A percentile compares a stretch with the other conserved stretches of the same genome.
These are phyloP conservation scores for Incumbomyces delicatus DNA, from an alignment of 2,329 filamentous ascomycete species.

Conservation along the genomic window DNA sequence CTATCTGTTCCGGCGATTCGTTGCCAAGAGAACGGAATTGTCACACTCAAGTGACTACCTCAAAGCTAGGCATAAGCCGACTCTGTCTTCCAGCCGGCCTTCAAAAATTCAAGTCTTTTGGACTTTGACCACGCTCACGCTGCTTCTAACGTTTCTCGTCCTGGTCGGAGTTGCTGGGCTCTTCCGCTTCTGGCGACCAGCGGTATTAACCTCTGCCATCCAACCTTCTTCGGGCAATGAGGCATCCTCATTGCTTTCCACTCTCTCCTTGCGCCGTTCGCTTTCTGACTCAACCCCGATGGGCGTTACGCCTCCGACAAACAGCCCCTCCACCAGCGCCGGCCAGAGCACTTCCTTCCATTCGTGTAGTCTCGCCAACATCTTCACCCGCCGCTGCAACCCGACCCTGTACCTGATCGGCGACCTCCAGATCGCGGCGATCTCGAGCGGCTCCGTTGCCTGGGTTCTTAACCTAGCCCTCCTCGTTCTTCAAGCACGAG, in stretches of 20 bases:
- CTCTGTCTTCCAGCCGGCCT: slow-evolving; percentile 2
- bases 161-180: slow-evolving; percentile 23
- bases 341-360: background rate
- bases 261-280: background rate
- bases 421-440: slow-evolving; percentile 23
- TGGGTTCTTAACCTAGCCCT: slow-evolving; percentile 19
- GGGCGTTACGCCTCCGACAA: background rate
- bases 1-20: slow-evolving; percentile 8
- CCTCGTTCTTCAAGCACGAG: background rate
- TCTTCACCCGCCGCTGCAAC: slow-evolving; percentile 23
- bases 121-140: slow-evolving; percentile 13
- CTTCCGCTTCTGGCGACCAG: slow-evolving; percentile 23
- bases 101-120: slow-evolving; percentile 12
- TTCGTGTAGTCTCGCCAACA: slow-evolving; percentile 22
- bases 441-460: slow-evolving; percentile 21
- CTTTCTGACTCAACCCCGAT: slow-evolving; percentile 3
- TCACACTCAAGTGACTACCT: slow-evolving; percentile 3
- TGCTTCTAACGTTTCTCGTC: slow-evolving; percentile 20
- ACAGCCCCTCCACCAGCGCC: background rate
- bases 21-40: background rate
- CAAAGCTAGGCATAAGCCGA: background rate
- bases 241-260: background rate
- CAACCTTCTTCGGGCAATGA: slow-evolving; percentile 3
- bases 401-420: slow-evolving; percentile 25
- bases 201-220: slow-evolving; percentile 14